Evolutionary conservation across 1,284 basidiomycete species (phyloP), one percentile per base, ranked within the genome.

Genomic region (Ustanciosporium gigantosporum): DNA sequence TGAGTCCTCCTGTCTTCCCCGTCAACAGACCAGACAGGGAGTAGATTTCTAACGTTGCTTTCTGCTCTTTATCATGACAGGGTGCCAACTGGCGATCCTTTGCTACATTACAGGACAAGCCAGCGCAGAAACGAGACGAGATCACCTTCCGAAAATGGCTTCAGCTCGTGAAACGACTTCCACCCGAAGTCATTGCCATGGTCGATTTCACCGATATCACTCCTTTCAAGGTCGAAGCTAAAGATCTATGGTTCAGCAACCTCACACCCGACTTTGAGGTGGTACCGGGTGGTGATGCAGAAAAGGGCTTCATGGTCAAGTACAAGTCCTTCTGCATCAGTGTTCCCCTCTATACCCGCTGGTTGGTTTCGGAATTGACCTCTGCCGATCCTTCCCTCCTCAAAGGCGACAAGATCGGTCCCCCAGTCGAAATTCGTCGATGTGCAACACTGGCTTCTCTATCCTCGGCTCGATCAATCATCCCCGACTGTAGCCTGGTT

Each of bases 51-150:
- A n/a, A n/a, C n/a, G n/a, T n/a, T n/a, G n/a, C n/a, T n/a, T n/a
- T n/a, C n/a, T n/a, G n/a, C n/a, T n/a, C n/a, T 29, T 29, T 9
- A 9, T 11, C 27, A 29, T n/a, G 9, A 9, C 61, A 86, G 82
- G 86, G 86, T 17, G 86, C 85, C 27, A 85, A 86, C 73, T 87
- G 85, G 85, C 82, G 83, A 15, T 84, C 86, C 4, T 83, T 82
- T 82, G 37, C 81, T 78, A 43, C 81, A 82, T 58, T 38, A 45
- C 62, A 27, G 70, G 53, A 58, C 24, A 49, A 43, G 15, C 21
- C 42, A 2, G 35, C 46, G 1, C 56, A 57, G 16, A 46, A 53
- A 7, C 46, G 65, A 1, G 70, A 73, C 31, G 49, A 43, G 8
- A 34, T 46, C 37, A 70, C 68, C 2, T 73, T 64, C 41, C 35